Evolutionary conservation across 2,329 filamentous ascomycete species (phyloP).

Genomic region (Penicillium sp.): DNA sequence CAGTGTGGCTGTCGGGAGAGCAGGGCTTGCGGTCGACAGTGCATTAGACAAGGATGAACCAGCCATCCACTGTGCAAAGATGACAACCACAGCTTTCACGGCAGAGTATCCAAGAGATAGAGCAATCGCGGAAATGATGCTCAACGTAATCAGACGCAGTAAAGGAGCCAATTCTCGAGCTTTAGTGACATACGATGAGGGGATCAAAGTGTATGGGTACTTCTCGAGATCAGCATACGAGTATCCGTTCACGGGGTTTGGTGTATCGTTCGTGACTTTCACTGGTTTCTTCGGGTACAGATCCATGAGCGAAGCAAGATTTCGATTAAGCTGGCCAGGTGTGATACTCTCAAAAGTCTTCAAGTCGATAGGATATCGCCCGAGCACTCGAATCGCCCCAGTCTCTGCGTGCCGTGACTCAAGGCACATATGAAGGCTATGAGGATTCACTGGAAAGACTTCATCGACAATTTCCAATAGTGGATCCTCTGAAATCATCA

Average conservation of each 20-base stretch:
- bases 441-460: conserved; percentile 35
- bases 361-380: conserved; percentile 43
- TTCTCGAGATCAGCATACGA: conserved; percentile 22
- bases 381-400: conserved; percentile 32
- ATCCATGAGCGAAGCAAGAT: conserved; percentile 40
- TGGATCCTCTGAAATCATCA: conserved; percentile 43
- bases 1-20: conserved; percentile 19
- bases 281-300: conserved; percentile 26
- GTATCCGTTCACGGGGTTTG: conserved; percentile 8
- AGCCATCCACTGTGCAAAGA: conserved; percentile 23
- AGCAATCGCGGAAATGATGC: conserved; percentile 25
- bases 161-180: conserved; percentile 22
- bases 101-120: conserved; percentile 30
- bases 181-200: conserved; percentile 19
- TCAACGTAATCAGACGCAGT: conserved; percentile 27
- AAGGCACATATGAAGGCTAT: conserved; percentile 42
- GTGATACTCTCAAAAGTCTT: conserved; percentile 46
- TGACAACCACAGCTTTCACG: conserved; percentile 22
- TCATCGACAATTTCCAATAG: conserved; percentile 36
- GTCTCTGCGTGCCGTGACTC: conserved; percentile 34
- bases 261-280: conserved; percentile 15
- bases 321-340: conserved; percentile 43
- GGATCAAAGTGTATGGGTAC: conserved; percentile 22
- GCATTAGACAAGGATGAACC: conserved; percentile 22
- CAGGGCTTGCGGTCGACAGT: conserved; percentile 11